Evolutionary conservation across 2,329 filamentous ascomycete species (phyloP).

Genomic region (Sclerotinia spermophila): DNA sequence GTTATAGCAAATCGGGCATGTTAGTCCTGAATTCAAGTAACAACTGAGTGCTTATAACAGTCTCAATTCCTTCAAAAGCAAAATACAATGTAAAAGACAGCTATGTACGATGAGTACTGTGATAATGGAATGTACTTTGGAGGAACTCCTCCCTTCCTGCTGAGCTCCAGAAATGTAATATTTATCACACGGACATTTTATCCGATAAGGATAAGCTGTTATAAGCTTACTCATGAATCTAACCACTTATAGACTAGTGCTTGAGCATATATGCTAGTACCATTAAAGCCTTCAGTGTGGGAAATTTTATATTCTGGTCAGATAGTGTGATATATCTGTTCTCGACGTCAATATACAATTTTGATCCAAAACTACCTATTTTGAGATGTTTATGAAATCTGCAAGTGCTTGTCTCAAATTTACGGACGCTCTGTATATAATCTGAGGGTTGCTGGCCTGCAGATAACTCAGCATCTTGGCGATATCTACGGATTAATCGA

Average conservation of each 20-base stretch:
- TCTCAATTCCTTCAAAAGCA: not conserved
- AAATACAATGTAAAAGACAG: not conserved
- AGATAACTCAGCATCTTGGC: slow-evolving; percentile 26
- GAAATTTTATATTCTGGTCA: not conserved
- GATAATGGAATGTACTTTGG: not conserved
- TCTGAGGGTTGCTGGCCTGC: slow-evolving; percentile 31
- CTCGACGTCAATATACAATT: slow-evolving; percentile 3
- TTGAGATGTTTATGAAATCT: slow-evolving; percentile 21
- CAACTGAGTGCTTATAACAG: not conserved
- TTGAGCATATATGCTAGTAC: not conserved
- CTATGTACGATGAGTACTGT: not conserved
- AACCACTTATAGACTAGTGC: not conserved
- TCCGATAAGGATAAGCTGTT: not conserved
- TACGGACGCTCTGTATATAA: slow-evolving; percentile 20
- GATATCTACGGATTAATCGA: slow-evolving; percentile 5
- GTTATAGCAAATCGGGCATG: not conserved
- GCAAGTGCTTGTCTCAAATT: not conserved
- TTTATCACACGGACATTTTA: not conserved
- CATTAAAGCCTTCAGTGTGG: not conserved
- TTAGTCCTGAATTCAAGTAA: not conserved
- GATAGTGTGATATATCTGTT: not conserved
- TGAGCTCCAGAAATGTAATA: not conserved
- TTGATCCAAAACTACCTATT: not conserved
- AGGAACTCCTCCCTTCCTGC: not conserved
- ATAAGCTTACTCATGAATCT: not conserved